phyloP scores from a whole-genome alignment of 306 rosid genomes.

The Carpinus viminea region DNA sequence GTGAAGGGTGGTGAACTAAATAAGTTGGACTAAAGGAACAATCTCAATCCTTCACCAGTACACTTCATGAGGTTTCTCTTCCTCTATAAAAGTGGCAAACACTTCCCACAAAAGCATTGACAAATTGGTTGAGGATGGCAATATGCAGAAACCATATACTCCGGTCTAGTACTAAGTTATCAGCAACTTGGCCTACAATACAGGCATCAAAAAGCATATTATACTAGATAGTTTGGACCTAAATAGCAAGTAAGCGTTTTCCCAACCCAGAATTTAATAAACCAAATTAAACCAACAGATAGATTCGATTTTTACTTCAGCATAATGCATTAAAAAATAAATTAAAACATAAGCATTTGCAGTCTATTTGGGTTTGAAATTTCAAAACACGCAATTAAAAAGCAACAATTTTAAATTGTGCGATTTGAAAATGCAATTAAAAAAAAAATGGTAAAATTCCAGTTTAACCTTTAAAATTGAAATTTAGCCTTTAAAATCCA shows the following conservation, averaged over 20 bases:
- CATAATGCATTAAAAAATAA: not conserved
- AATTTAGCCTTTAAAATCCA: too few species aligned
- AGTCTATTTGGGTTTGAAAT: too few species aligned
- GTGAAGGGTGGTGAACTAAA: not conserved
- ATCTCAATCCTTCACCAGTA: not conserved
- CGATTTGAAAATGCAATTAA: too few species aligned
- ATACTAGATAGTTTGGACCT: not conserved
- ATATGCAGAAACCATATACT: not conserved
- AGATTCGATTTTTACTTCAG: too few species aligned
- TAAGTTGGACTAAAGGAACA: not conserved
- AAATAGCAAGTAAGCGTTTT: not conserved
- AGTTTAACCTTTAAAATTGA: too few species aligned
- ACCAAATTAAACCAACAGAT: not conserved
- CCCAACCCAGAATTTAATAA: not conserved
- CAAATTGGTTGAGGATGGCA: not conserved
- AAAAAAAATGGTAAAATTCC: too few species aligned
- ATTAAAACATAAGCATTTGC: not conserved
- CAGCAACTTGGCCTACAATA: not conserved
- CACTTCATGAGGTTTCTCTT: not conserved
- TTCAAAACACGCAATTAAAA: too few species aligned
- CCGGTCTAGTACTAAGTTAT: not conserved
- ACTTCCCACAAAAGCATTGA: not conserved
- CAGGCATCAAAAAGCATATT: not conserved
- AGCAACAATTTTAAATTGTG: too few species aligned
- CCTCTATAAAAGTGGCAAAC: not conserved